Evolutionary conservation across 2,329 filamentous ascomycete species (phyloP), one percentile per base, ranked within the genome.

Genomic region (Fusarium lateritium): DNA sequence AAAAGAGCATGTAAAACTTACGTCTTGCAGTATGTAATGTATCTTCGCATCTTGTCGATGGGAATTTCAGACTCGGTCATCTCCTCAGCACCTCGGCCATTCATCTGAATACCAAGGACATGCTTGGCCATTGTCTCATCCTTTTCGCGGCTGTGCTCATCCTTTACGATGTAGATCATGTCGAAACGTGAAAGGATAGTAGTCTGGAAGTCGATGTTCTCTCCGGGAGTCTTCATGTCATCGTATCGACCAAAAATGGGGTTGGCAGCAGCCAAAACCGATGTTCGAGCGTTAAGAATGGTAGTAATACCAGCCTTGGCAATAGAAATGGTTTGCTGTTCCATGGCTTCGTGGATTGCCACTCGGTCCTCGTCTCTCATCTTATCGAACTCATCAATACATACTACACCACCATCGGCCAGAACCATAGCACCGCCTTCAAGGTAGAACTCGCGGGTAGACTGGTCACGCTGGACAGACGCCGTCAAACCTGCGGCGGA

Each of bases 321-420:
- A 74, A 99, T 98, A 13, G 96, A 98, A 65, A 99, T 99, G 0
- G 96, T 99, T 80, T 99, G 96, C 82, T 99, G 96, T 79, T 99
- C 96, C 96, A 99, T 99, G 61, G 96, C 96, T 87, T 99, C 96
- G 85, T 99, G 96, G 71, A 99, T 99, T 3, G 96, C 96, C 8
- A 98, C 96, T 73, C 96, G 89, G 75, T 99, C 96, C 79, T 99
- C 96, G 77, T 99, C 96, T 67, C 96, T 88, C 96, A 99, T 99
- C 85, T 99, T 99, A 83, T 99, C 96, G 77, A 99, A 99, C 81
- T 99, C 96, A 77, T 99, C 96, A 73, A 99, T 99, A 80, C 96
- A 98, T 11, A 98, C 96, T 2, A 98, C 95, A 74, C 96, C 96
- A 4, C 94, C 94, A 72, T 99, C 96, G 6, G 96, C 96, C 19